phyloP scores from a whole-genome alignment of 371 early-diverging fungal genomes.

The Basidiobolus meristosporus region DNA sequence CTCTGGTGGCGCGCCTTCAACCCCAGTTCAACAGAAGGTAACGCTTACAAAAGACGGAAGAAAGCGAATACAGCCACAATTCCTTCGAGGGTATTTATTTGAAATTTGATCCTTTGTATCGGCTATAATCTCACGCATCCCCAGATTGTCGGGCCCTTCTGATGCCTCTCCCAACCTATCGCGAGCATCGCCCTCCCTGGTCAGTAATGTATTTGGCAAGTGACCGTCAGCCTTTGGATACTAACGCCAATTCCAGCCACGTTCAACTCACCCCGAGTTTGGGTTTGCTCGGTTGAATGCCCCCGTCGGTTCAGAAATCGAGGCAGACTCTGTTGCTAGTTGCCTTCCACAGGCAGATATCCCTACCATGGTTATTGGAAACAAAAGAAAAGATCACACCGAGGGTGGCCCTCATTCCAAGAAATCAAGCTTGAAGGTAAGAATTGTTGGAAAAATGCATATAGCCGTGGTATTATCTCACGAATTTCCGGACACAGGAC shows the following conservation, averaged over 20 bases:
- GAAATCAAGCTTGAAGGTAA: too few species aligned
- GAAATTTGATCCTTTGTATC: neutral
- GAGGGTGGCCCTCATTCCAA: too few species aligned
- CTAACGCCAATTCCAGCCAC: too few species aligned
- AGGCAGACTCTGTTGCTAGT: slow-evolving; percentile 7
- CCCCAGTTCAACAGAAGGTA: slow-evolving; percentile 23
- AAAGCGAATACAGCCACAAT: slow-evolving; percentile 51
- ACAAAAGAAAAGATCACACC: slow-evolving; percentile 17
- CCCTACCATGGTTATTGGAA: slow-evolving; percentile 16
- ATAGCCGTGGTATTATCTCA: too few species aligned
- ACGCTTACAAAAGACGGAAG: slow-evolving; percentile 56
- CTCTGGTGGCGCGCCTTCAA: slow-evolving; percentile 1
- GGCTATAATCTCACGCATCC: neutral
- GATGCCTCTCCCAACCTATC: neutral
- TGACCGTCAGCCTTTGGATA: neutral
- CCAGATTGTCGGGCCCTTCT: slow-evolving; percentile 1
- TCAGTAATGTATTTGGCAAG: neutral
- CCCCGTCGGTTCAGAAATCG: slow-evolving; percentile 1
- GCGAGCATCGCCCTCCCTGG: neutral
- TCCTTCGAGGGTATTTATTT: slow-evolving; percentile 5
- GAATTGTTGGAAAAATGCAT: too few species aligned
- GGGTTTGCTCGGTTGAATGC: neutral
- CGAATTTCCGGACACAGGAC: too few species aligned
- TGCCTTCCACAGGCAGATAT: slow-evolving; percentile 15
- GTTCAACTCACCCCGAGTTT: neutral